phyloP scores from a whole-genome alignment of 768 basidiomycete species.

The Crassisporium funariophilum region DNA sequence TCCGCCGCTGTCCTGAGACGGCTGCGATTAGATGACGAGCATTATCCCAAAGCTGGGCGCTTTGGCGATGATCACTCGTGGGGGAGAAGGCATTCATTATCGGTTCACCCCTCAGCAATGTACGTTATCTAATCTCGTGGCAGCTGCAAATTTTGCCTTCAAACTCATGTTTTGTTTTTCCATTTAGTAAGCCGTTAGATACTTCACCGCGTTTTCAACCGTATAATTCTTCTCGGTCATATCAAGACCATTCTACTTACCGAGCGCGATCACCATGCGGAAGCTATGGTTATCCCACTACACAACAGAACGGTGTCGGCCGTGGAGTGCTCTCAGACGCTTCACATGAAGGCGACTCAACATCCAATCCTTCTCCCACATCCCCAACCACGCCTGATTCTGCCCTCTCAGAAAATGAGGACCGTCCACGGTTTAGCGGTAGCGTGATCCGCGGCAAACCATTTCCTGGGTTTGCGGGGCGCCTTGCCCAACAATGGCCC shows the following conservation, averaged over 20 bases:
- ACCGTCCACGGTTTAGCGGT: constrained; percentile 8
- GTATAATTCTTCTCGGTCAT: constrained; percentile 26
- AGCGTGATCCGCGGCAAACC: constrained; percentile 17
- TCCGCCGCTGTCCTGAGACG: constrained; percentile 69
- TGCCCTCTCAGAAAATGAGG: constrained; percentile 29
- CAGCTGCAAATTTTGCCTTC: not conserved
- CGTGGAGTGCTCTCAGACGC: constrained; percentile 32
- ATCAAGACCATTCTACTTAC: constrained; percentile 25
- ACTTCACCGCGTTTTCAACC: constrained; percentile 34
- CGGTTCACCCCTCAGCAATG: constrained; percentile 35
- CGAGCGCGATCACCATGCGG: constrained; percentile 24
- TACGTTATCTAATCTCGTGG: constrained; percentile 9
- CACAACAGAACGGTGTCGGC: constrained; percentile 7
- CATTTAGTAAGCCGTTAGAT: constrained; percentile 23
- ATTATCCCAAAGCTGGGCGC: constrained; percentile 25
- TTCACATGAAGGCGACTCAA: constrained; percentile 47
- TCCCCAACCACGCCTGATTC: constrained; percentile 60
- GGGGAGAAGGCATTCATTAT: constrained; percentile 46
- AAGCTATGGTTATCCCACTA: constrained; percentile 6
- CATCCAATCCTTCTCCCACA: constrained; percentile 53
- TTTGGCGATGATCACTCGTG: constrained; percentile 31
- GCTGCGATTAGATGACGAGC: constrained; percentile 57
- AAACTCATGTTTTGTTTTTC: constrained; percentile 6
- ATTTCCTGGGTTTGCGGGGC: constrained; percentile 16
- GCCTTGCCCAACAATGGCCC: constrained; percentile 16